Base-by-base conservation (phyloP, 192 early-diverging fungal genomes). In the Backusella macrospora region DNA sequence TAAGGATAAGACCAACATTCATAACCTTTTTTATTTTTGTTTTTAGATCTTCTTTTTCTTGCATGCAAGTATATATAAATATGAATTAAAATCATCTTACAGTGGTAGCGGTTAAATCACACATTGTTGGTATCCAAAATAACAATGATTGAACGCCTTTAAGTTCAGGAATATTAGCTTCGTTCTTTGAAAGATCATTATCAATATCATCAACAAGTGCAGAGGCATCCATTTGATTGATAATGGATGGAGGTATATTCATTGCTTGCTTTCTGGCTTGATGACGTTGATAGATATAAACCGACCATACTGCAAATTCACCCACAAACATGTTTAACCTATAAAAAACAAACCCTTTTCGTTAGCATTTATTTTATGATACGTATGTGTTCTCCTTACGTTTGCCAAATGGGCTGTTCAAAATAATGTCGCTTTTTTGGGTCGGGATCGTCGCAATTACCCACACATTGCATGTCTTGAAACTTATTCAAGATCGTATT, bases 361-460 rank as follows among this genome's bases (percentile, higher is more conserved):
- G 21, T 1, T 21, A 4, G 21, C 12, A 23, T 10, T 21, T 68
- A 14, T 42, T 21, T 21, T n/a, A 3, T n/a, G 21, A 21, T 66
- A 18, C 7, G 7, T 26, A 9, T 3, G 0, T 47, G 4, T 34
- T 23, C 21, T 8, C 8, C 16, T 76, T 80, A 80, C 26, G 97
- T 98, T 87, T 98, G 96, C 92, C 93, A 96, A n/a, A 97, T 84
- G 14, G 97, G 97, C 82, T 99, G 97, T 80, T 99, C 96, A 88
- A 95, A 99, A 59, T 91, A 85, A 59, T 90, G 77, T 48, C 85
- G 84, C 18, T 91, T 87, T 13, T 74, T 75, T 3, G 86, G 84
- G 70, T 96, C 90, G 14, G 90, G 86, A 79, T 87, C 88, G 59
- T 93, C 86, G 75, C 97, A 99, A 86, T 97, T 93, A 8, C 81